Evolutionary conservation across 768 basidiomycete species (phyloP), one percentile per base, ranked within the genome.

Genomic region (Trametes punicea): DNA sequence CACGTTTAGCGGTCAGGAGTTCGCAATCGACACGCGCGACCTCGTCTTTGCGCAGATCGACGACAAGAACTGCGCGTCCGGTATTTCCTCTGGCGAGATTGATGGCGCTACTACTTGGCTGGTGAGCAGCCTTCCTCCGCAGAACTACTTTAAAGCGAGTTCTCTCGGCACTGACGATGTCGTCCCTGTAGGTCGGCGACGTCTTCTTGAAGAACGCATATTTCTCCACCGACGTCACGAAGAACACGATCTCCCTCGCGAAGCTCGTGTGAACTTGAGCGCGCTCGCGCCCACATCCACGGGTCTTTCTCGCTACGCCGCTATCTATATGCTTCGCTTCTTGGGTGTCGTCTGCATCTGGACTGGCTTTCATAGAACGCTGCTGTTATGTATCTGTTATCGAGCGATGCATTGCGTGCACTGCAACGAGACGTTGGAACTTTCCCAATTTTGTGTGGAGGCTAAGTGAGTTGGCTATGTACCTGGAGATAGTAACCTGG

Each of bases 161-260:
- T 20, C 20, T 42, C 10, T 23, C 41, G 7, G n/a, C 9, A 20
- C 45, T 30, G 23, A 38, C 39, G 38, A 45, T 21, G 42, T 36
- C 20, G 2, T 8, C 42, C 46, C 11, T 67, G 73, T 64, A 79
- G 51, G 74, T 86, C 31, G 87, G 87, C 26, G 89, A 86, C 61
- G 83, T 84, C 23, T 89, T 88, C 75, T 72, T 88, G 65, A 89
- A 89, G 79, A 90, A 87, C 63, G 86, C 77, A 0, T 88, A 87
- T 67, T 84, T 85, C 67, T 85, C 85, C 6, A 84, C 81, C 10
- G 74, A 90, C 60, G 80, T 81, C 13, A 67, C 58, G 10, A 76
- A 77, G 62, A 85, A 88, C 66, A 72, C 77, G 36, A 73, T 88
- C 29, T 81, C 77, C 23, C 75, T 88, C 56, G 85, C 85, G 21